A percentile compares a stretch with the other conserved stretches of the same genome.
Conservation (phyloP, 1,284 basidiomycete species). For the Leccinum insolens region DNA sequence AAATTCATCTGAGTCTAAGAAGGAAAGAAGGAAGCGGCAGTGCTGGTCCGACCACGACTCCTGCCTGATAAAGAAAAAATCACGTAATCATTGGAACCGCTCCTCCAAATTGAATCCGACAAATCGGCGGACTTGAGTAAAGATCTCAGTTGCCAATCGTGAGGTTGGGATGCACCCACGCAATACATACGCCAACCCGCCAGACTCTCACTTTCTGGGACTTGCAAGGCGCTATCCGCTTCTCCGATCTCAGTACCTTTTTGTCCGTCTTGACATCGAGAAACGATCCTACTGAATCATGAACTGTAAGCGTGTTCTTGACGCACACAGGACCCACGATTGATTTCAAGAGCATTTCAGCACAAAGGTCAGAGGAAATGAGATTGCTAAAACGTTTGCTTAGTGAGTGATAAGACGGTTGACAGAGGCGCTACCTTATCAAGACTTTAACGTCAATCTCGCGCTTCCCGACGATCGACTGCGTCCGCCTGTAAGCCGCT, state of each 20-base stretch:
- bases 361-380: slow-evolving; percentile 59
- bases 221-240: slow-evolving; percentile 63
- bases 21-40: too few species aligned
- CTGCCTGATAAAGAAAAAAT: too few species aligned
- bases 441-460: slow-evolving; percentile 75
- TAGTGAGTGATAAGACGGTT: slow-evolving; percentile 53
- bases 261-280: not conserved
- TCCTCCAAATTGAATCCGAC: too few species aligned
- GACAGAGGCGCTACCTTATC: slow-evolving; percentile 74
- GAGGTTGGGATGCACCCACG: slow-evolving; percentile 52
- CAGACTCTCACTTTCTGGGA: slow-evolving; percentile 73
- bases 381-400: slow-evolving; percentile 6
- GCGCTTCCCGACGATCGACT: slow-evolving; percentile 70
- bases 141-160: too few species aligned
- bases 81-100: too few species aligned
- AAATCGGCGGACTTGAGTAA: too few species aligned
- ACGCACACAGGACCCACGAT: slow-evolving; percentile 50
- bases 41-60: too few species aligned
- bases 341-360: slow-evolving; percentile 70
- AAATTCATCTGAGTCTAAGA: too few species aligned
- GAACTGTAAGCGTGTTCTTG: slow-evolving; percentile 33
- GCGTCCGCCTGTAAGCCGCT: slow-evolving; percentile 76
- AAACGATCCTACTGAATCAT: not conserved
- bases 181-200: slow-evolving; percentile 57
- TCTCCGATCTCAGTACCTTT: slow-evolving; percentile 63